Evolutionary conservation across 768 basidiomycete species (phyloP).

Genomic region (Trametes maxima): DNA sequence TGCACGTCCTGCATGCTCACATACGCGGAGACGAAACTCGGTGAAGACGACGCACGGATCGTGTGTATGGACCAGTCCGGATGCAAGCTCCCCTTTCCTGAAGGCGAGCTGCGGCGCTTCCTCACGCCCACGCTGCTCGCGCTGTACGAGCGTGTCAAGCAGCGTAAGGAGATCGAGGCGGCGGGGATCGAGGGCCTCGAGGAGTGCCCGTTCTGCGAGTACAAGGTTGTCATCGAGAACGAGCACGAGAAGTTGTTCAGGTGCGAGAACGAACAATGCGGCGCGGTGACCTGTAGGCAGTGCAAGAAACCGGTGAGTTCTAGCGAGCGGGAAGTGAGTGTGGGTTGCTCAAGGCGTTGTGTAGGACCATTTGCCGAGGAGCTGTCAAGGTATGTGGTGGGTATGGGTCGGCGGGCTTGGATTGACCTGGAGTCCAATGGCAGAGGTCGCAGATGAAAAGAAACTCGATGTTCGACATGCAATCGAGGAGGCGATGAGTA

Average conservation of each 20-base stretch:
- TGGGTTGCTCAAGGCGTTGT: background rate
- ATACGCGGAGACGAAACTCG: constrained; percentile 70
- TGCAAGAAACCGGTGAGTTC: constrained; percentile 72
- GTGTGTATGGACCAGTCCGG: constrained; percentile 84
- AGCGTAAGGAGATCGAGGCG: constrained; percentile 76
- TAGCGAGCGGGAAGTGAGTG: background rate
- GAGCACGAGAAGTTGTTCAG: constrained; percentile 43
- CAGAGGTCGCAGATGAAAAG: constrained; percentile 77
- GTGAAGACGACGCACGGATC: constrained; percentile 60
- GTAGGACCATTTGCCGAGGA: constrained; percentile 84
- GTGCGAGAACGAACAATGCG: constrained; percentile 66
- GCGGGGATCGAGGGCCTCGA: constrained; percentile 82
- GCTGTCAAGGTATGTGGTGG: constrained; percentile 61
- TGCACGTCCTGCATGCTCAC: constrained; percentile 70
- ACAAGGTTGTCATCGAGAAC: constrained; percentile 63
- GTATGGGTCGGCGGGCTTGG: background rate
- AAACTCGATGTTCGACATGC: constrained; percentile 73
- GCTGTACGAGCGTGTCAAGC: constrained; percentile 74
- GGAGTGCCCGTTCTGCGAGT: constrained; percentile 92
- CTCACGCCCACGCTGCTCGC: constrained; percentile 66
- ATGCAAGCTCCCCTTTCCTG: constrained; percentile 68
- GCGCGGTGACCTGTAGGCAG: constrained; percentile 71
- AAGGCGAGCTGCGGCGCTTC: constrained; percentile 67
- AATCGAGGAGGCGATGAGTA: constrained; percentile 94
- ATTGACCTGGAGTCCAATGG: background rate